phyloP scores from a whole-genome alignment of 352 stramenopile genomes.

The Phytopythium delawarense region DNA sequence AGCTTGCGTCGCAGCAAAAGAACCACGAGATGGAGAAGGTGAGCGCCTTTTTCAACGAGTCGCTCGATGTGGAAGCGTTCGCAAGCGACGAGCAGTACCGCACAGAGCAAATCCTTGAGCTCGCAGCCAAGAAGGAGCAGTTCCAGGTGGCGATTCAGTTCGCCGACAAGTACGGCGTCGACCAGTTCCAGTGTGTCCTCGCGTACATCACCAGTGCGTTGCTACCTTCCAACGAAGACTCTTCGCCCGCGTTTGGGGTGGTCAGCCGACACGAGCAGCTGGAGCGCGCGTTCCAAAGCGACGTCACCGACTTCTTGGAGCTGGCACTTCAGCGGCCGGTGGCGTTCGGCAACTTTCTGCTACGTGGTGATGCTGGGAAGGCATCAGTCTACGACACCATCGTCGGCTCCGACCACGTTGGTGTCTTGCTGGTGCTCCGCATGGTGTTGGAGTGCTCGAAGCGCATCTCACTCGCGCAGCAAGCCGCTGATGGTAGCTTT shows the following conservation, averaged over 20 bases:
- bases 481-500: constrained; percentile 7
- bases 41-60: constrained; percentile 51
- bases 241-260: not conserved
- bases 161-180: constrained; percentile 60
- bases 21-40: constrained; percentile 60
- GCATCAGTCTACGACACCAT: constrained; percentile 52
- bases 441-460: constrained; percentile 81
- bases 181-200: constrained; percentile 59
- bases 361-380: constrained; percentile 16
- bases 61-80: constrained; percentile 59
- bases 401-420: constrained; percentile 63
- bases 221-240: not conserved
- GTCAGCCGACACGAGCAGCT: constrained; percentile 52
- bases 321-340: constrained; percentile 52
- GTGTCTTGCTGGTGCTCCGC: constrained; percentile 55
- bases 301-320: constrained; percentile 53
- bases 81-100: constrained; percentile 45
- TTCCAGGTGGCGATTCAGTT: constrained; percentile 47
- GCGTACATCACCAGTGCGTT: constrained; percentile 57
- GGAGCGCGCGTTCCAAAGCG: constrained; percentile 56
- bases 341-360: constrained; percentile 52
- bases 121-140: constrained; percentile 50
- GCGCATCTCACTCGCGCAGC: constrained; percentile 20
- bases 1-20: constrained; percentile 46
- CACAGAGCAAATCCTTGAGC: constrained; percentile 32